Conservation (phyloP, 1,284 basidiomycete genomes). For the Trichosporon asahii region DNA sequence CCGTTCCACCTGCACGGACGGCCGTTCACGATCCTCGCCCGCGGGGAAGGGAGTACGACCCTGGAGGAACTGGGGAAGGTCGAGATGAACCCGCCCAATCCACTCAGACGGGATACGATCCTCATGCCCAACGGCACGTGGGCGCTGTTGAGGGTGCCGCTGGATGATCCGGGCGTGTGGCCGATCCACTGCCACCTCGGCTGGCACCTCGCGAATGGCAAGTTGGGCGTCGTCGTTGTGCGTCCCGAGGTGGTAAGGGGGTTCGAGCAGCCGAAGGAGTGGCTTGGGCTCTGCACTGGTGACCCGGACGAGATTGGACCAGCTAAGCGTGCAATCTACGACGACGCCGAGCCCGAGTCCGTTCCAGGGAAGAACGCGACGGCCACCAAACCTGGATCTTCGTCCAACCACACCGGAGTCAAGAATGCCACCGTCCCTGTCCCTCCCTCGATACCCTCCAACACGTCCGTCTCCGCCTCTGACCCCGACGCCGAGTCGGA, state of each 20-base stretch:
- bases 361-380: neutral
- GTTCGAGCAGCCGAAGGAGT: slow-evolving; percentile 17
- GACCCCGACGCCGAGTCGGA: no score
- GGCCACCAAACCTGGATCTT: neutral
- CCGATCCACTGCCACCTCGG: slow-evolving; percentile 35
- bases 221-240: slow-evolving; percentile 25
- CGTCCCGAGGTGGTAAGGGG: slow-evolving; percentile 23
- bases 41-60: slow-evolving; percentile 38
- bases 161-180: slow-evolving; percentile 32
- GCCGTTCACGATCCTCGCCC: slow-evolving; percentile 38
- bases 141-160: slow-evolving; percentile 33
- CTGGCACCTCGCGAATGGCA: slow-evolving; percentile 29
- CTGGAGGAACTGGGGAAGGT: slow-evolving; percentile 13
- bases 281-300: slow-evolving; percentile 25
- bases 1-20: slow-evolving; percentile 45
- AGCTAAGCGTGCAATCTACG: neutral
- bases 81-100: neutral
- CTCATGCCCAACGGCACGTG: slow-evolving; percentile 33
- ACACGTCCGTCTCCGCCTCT: no score
- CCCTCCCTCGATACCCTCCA: no score
- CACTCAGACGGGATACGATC: neutral
- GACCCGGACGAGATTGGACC: slow-evolving; percentile 19
- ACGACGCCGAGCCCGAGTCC: neutral
- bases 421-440: no score
- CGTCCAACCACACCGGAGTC: no score